phyloP scores from a whole-genome alignment of 768 basidiomycete species.

The Xerocomellus intermedius region DNA sequence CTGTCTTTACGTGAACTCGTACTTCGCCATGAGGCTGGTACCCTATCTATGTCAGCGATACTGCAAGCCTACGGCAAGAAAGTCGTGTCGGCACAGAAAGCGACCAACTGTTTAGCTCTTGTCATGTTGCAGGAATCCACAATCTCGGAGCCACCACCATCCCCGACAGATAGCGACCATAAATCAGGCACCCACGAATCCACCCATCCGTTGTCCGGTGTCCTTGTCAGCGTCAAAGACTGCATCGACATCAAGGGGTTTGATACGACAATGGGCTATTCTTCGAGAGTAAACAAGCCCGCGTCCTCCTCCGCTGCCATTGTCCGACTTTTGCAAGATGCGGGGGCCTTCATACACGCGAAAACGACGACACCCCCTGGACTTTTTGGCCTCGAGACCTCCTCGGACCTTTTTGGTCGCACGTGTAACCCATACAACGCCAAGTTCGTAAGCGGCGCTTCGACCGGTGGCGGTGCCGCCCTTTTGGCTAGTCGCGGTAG shows the following conservation, averaged over 20 bases:
- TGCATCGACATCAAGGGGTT: constrained; percentile 44
- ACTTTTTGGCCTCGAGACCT: constrained; percentile 39
- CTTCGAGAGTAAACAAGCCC: constrained; percentile 36
- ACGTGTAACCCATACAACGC: constrained; percentile 49
- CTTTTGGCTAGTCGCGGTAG: constrained; percentile 45
- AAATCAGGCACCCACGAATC: background rate
- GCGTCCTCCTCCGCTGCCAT: constrained; percentile 37
- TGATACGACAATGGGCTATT: constrained; percentile 47
- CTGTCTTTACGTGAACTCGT: constrained; percentile 39
- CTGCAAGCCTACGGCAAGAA: constrained; percentile 42
- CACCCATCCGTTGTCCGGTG: constrained; percentile 39
- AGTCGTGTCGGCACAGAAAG: constrained; percentile 37
- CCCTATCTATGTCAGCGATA: constrained; percentile 31
- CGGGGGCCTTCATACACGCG: constrained; percentile 41
- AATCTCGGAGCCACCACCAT: constrained; percentile 1
- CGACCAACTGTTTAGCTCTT: constrained; percentile 52
- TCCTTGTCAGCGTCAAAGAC: constrained; percentile 52
- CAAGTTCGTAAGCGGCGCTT: constrained; percentile 43
- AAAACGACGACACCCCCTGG: constrained; percentile 47
- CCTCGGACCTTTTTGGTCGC: constrained; percentile 45
- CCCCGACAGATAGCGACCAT: constrained; percentile 7
- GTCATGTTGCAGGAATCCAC: constrained; percentile 39
- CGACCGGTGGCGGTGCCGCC: constrained; percentile 52
- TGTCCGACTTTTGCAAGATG: constrained; percentile 39
- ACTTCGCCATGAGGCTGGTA: constrained; percentile 27